Evolutionary conservation across 75 land plant genomes (phyloP).

Genomic region (Cunninghamia lanceolata): DNA sequence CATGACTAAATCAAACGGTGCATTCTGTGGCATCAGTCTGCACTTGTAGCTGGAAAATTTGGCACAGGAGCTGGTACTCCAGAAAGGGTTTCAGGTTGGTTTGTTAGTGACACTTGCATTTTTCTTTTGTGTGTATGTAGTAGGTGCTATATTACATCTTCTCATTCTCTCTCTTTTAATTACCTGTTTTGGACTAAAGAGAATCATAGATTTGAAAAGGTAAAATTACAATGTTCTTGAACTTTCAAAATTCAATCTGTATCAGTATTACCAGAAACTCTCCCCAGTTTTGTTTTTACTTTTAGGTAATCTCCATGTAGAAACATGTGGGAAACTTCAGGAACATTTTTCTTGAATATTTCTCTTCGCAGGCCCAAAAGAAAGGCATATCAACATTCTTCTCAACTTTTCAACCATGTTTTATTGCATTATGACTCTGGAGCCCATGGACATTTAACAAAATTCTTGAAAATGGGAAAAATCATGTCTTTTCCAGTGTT

Average conservation of each 20-base stretch:
- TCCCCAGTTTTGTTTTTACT: not conserved
- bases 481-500: not conserved
- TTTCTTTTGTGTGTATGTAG: not conserved
- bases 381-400: not conserved
- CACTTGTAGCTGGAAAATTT: conserved; percentile 8
- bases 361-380: not conserved
- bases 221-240: not conserved
- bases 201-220: not conserved
- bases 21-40: conserved; percentile 8
- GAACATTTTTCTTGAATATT: not conserved
- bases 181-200: not conserved
- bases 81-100: conserved; percentile 11
- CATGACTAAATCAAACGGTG: not conserved
- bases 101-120: not conserved
- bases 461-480: not conserved
- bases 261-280: not conserved
- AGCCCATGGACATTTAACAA: not conserved
- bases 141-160: not conserved
- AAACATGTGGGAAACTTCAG: not conserved
- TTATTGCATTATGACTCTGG: not conserved
- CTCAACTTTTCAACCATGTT: not conserved
- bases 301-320: not conserved
- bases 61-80: conserved; percentile 7
- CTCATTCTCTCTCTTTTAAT: not conserved
- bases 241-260: not conserved